Conservation (phyloP, 257 asterid genomes). For the Jasminum sambac region DNA sequence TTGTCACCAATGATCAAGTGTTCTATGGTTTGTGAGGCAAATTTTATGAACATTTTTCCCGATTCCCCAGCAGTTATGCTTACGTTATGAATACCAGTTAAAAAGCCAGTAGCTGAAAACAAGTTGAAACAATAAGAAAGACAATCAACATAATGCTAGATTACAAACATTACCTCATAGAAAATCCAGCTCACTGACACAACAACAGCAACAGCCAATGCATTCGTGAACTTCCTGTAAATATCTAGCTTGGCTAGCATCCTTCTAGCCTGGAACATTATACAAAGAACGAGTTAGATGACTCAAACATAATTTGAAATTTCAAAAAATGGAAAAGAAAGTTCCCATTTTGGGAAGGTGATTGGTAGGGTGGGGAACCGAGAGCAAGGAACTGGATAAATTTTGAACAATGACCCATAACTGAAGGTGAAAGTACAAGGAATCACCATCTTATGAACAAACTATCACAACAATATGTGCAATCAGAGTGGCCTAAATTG, state of each 20-base stretch:
- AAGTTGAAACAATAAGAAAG: background rate
- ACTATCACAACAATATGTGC: background rate
- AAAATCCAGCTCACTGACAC: conserved; percentile 94
- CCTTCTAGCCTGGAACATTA: conserved; percentile 66
- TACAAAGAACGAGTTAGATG: background rate
- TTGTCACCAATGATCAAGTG: conserved; percentile 7
- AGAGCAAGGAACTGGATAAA: background rate
- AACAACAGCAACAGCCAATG: conserved; percentile 77
- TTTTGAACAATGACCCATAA: background rate
- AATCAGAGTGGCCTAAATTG: background rate
- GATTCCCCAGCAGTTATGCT: background rate
- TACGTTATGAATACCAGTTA: background rate
- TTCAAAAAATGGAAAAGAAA: conserved; percentile 5
- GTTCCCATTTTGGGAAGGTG: background rate
- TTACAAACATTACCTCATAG: conserved; percentile 65
- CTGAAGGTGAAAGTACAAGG: conserved; percentile 11
- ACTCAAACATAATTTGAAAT: conserved; percentile 20
- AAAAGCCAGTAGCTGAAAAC: background rate
- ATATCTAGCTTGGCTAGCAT: conserved; percentile 81
- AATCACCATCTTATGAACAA: background rate
- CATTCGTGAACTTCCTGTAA: conserved; percentile 91
- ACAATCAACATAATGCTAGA: background rate
- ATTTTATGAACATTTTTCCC: background rate
- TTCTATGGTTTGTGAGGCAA: background rate
- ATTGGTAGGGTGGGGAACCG: background rate